These are phyloP conservation scores for Epichloe uncinata DNA, from an alignment of 2,329 filamentous ascomycete species.

Conservation along the genomic window DNA sequence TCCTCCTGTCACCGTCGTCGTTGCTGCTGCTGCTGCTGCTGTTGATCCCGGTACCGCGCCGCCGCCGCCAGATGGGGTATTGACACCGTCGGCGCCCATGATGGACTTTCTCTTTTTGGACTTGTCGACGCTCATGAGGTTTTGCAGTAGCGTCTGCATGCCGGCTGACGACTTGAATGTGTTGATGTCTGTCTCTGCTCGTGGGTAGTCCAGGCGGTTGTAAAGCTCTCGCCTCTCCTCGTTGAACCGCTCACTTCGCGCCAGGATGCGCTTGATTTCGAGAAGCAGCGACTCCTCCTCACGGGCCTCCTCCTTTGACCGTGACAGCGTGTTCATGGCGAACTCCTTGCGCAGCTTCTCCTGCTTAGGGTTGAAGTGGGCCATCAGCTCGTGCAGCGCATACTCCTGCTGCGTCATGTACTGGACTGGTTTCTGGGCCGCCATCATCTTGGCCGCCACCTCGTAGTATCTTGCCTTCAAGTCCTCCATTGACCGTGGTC, in stretches of 20 bases:
- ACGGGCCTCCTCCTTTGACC: slow-evolving; percentile 74
- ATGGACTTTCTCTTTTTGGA: slow-evolving; percentile 80
- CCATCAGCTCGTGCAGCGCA: slow-evolving; percentile 69
- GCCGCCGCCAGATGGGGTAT: slow-evolving; percentile 17
- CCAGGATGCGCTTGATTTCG: slow-evolving; percentile 84
- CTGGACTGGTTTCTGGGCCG: slow-evolving; percentile 62
- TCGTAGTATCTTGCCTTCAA: slow-evolving; percentile 86
- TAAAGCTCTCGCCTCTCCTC: slow-evolving; percentile 81
- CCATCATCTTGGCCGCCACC: slow-evolving; percentile 71
- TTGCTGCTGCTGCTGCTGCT: too few relatives aligned
- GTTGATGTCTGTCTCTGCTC: slow-evolving; percentile 53
- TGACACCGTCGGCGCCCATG: slow-evolving; percentile 44
- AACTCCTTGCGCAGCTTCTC: slow-evolving; percentile 76
- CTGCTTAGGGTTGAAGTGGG: slow-evolving; percentile 68
- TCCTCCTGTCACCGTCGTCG: slow-evolving; percentile 14
- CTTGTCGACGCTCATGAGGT: slow-evolving; percentile 71
- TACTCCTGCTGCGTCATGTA: slow-evolving; percentile 85
- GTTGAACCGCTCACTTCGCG: slow-evolving; percentile 73
- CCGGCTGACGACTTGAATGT: slow-evolving; percentile 72
- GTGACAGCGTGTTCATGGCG: slow-evolving; percentile 63
- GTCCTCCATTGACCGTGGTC: slow-evolving; percentile 66
- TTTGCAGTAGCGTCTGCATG: slow-evolving; percentile 67
- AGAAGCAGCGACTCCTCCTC: slow-evolving; percentile 84
- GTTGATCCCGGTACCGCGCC: not conserved
- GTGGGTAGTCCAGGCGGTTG: slow-evolving; percentile 71